Percentiles rank a stretch among this genome's conserved stretches.
These are phyloP conservation scores for Agapanthus africanus DNA, from an alignment of 106 monocot species.

Conservation along the genomic window DNA sequence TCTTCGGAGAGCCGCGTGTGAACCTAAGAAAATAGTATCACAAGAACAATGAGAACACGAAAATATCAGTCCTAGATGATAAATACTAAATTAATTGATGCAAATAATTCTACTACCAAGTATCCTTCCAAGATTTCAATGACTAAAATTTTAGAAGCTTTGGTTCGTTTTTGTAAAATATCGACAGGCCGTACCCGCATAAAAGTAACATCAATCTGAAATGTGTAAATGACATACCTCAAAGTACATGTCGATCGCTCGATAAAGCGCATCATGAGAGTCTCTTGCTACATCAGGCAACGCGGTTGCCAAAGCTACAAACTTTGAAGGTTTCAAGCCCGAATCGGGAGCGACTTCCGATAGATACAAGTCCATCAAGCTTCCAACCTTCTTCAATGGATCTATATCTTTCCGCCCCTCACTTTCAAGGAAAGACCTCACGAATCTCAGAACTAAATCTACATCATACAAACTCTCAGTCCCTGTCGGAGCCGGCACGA, in stretches of 20 bases:
- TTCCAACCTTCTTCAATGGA: slow-evolving; percentile 56
- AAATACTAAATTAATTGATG: too few relatives aligned
- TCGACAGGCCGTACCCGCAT: too few relatives aligned
- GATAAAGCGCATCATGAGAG: slow-evolving; percentile 61
- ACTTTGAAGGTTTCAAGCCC: slow-evolving; percentile 55
- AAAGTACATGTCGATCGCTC: slow-evolving; percentile 77
- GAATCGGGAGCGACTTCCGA: slow-evolving; percentile 91
- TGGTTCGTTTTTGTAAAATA: too few relatives aligned
- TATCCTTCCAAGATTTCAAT: too few relatives aligned
- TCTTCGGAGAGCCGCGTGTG: slow-evolving; percentile 59
- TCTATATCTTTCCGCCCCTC: slow-evolving; percentile 11
- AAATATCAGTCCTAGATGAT: too few relatives aligned
- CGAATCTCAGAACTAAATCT: slow-evolving; percentile 51
- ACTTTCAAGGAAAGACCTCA: slow-evolving; percentile 44
- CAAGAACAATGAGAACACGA: not conserved
- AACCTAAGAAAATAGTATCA: slow-evolving; percentile 34
- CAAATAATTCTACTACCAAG: too few relatives aligned
- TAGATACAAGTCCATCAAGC: slow-evolving; percentile 71
- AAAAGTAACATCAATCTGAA: not conserved
- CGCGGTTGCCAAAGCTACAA: slow-evolving; percentile 35
- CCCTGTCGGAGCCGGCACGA: slow-evolving; percentile 38
- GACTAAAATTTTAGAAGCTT: too few relatives aligned
- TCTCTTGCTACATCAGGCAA: slow-evolving; percentile 72
- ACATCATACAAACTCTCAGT: slow-evolving; percentile 67
- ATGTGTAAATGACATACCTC: slow-evolving; percentile 43